These are phyloP conservation scores for Fusarium equiseti DNA, from an alignment of 2,329 filamentous ascomycete species.

Conservation along the genomic window DNA sequence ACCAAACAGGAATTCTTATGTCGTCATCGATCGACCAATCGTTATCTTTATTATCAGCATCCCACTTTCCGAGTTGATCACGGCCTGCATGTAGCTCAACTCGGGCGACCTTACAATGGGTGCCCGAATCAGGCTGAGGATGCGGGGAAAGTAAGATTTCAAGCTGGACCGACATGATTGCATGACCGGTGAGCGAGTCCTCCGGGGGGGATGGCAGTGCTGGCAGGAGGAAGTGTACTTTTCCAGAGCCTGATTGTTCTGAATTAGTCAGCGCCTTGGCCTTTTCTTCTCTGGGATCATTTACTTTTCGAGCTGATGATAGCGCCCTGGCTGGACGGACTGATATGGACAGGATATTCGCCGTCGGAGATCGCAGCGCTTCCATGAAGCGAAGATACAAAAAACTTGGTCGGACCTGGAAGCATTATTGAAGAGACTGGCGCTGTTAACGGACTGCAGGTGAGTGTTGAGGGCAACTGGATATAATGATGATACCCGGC, in stretches of 20 bases:
- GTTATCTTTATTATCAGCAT: not conserved
- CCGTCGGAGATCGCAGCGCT: not conserved
- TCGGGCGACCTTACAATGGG: not conserved
- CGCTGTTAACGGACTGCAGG: no score
- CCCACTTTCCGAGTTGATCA: not conserved
- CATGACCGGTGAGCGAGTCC: not conserved
- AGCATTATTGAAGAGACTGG: not conserved
- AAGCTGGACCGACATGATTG: not conserved
- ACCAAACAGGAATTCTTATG: not conserved
- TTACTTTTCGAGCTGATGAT: not conserved
- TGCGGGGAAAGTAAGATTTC: not conserved
- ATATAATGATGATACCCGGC: no score
- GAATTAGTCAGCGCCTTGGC: no score
- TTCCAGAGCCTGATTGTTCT: not conserved
- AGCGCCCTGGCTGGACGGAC: not conserved
- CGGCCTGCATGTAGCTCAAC: not conserved
- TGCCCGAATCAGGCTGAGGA: not conserved
- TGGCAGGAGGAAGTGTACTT: rapidly evolving
- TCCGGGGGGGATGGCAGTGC: not conserved
- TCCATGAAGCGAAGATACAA: not conserved
- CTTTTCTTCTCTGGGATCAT: rapidly evolving
- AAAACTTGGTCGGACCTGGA: not conserved
- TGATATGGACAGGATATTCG: not conserved
- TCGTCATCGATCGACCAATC: not conserved
- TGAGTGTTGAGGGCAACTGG: not conserved